Percentiles rank a stretch among this genome's conserved stretches.
phyloP scores from a whole-genome alignment of 108 stramenopile species.

The Cyclotella atomus region DNA sequence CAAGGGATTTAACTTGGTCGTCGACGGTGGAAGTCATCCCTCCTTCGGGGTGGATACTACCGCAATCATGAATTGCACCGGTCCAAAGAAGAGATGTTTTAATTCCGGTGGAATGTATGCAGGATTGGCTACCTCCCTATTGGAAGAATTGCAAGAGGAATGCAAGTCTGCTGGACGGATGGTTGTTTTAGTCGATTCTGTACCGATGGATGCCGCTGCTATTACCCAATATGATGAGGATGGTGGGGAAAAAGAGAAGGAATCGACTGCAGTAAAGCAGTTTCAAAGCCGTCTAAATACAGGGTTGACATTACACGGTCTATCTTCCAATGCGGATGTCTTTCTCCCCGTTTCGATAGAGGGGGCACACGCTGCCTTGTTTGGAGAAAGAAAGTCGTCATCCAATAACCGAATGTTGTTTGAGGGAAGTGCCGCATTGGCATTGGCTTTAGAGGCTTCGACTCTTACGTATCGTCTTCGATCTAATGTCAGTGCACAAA shows the following conservation, averaged over 20 bases:
- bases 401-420: slow-evolving; percentile 48
- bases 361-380: slow-evolving; percentile 25
- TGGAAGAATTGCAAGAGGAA: slow-evolving; percentile 78
- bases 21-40: slow-evolving; percentile 43
- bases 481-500: too few species aligned
- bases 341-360: slow-evolving; percentile 63
- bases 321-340: slow-evolving; percentile 59
- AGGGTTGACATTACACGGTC: slow-evolving; percentile 67
- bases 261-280: slow-evolving; percentile 43
- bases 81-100: slow-evolving; percentile 4
- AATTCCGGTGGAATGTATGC: slow-evolving; percentile 58
- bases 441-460: slow-evolving; percentile 71
- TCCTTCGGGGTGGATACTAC: too few species aligned
- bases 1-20: slow-evolving; percentile 64
- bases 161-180: slow-evolving; percentile 66
- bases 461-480: slow-evolving; percentile 69
- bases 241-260: slow-evolving; percentile 15
- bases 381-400: background rate
- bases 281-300: slow-evolving; percentile 56
- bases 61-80: background rate
- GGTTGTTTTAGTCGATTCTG: slow-evolving; percentile 40
- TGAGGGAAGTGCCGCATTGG: slow-evolving; percentile 60
- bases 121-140: slow-evolving; percentile 62
- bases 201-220: background rate
- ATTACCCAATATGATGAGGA: slow-evolving; percentile 34